phyloP scores from a whole-genome alignment of 345 rosid genomes.

The Dipteronia dyeriana region DNA sequence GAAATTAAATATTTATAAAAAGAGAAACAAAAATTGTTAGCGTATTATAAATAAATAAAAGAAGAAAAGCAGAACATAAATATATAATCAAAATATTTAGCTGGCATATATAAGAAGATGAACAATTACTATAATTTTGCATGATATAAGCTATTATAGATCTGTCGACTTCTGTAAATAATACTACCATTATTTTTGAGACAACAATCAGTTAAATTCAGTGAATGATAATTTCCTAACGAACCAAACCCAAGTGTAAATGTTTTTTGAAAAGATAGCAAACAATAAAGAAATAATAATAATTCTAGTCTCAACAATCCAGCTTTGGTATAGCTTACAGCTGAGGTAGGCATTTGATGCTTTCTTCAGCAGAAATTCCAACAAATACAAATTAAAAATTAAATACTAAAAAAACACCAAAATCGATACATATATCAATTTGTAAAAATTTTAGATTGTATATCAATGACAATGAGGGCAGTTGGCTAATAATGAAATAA shows the following conservation, averaged over 20 bases:
- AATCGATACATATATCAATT: background rate
- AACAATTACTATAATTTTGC: slow-evolving; percentile 5
- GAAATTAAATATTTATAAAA: slow-evolving; percentile 1
- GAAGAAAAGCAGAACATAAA: slow-evolving; percentile 11
- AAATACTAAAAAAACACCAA: background rate
- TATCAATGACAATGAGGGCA: background rate
- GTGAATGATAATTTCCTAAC: background rate
- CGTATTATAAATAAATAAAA: background rate
- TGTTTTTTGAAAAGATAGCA: no score
- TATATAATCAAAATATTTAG: background rate
- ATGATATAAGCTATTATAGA: slow-evolving; percentile 10
- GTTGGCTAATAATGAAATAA: background rate
- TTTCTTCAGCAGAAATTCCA: background rate
- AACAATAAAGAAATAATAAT: background rate
- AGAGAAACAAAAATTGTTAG: slow-evolving; percentile 7
- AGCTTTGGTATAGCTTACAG: slow-evolving; percentile 8
- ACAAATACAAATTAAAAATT: background rate
- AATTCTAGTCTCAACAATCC: background rate
- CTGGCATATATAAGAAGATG: background rate
- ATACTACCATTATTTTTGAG: background rate
- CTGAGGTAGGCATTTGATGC: background rate
- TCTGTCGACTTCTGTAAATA: slow-evolving; percentile 5
- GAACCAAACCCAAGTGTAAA: background rate
- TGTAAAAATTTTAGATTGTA: background rate
- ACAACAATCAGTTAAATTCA: background rate